Percentiles rank a stretch among this genome's conserved stretches.
These are phyloP conservation scores for Millerago galiae DNA, from an alignment of 805 yeast species.

Conservation along the genomic window DNA sequence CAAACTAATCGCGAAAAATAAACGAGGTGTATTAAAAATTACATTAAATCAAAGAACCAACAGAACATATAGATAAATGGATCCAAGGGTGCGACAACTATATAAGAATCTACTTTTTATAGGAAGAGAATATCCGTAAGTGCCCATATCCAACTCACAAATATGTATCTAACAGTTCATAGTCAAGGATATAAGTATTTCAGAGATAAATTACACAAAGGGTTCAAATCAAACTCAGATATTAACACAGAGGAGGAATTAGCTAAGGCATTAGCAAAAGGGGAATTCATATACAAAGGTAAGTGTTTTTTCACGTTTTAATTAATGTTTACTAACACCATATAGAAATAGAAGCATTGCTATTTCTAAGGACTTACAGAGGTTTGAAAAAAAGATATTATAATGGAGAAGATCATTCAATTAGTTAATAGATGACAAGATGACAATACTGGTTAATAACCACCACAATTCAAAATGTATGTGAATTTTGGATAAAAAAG, in stretches of 20 bases:
- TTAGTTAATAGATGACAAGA: not conserved
- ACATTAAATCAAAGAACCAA: not conserved
- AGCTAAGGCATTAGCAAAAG: slow-evolving; percentile 11
- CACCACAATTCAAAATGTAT: not conserved
- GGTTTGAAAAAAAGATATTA: slow-evolving; percentile 16
- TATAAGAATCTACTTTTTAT: slow-evolving; percentile 15
- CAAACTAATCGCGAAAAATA: not conserved
- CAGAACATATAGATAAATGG: slow-evolving; percentile 6
- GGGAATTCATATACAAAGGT: slow-evolving; percentile 18
- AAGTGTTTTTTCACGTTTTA: not conserved
- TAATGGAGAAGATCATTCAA: not conserved
- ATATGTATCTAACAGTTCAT: not conserved
- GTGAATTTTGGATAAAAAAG: too few species aligned
- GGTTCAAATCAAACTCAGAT: slow-evolving; percentile 8
- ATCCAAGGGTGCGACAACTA: slow-evolving; percentile 15
- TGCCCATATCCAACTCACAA: not conserved
- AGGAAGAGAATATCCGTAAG: slow-evolving; percentile 18
- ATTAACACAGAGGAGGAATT: slow-evolving; percentile 6
- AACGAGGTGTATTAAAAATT: not conserved
- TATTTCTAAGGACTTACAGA: slow-evolving; percentile 17
- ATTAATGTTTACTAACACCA: not conserved
- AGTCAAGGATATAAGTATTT: slow-evolving; percentile 15
- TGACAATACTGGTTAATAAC: not conserved
- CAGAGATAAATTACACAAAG: slow-evolving; percentile 11
- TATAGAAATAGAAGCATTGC: slow-evolving; percentile 17